These are phyloP conservation scores for Trypanosomatidae sp. DNA, from an alignment of 208 protist genomes.

Conservation along the genomic window DNA sequence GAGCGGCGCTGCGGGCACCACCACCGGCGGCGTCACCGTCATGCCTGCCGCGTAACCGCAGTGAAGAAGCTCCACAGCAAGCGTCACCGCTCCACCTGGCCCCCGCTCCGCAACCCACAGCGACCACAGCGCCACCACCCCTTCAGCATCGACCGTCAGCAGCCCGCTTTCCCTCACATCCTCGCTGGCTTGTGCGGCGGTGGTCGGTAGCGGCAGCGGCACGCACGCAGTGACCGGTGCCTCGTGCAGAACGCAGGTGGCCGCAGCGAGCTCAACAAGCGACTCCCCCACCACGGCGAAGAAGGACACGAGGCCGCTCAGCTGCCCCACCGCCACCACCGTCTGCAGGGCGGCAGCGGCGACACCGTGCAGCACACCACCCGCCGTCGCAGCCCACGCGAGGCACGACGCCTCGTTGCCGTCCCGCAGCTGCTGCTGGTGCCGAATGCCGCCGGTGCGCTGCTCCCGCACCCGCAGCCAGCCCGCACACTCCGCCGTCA, in stretches of 20 bases:
- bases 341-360: neutral
- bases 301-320: constrained; percentile 33
- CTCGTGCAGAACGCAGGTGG: constrained; percentile 31
- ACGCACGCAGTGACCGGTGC: constrained; percentile 24
- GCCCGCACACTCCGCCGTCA: constrained; percentile 44
- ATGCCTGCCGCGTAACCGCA: too few relatives aligned
- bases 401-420: constrained; percentile 34
- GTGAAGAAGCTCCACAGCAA: too few relatives aligned
- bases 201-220: constrained; percentile 17
- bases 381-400: constrained; percentile 16
- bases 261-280: constrained; percentile 23
- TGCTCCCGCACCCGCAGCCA: constrained; percentile 57
- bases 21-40: too few relatives aligned
- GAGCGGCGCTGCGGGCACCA: too few relatives aligned
- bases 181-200: neutral
- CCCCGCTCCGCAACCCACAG: too few relatives aligned
- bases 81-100: too few relatives aligned
- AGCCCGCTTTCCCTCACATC: neutral
- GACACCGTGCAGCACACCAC: neutral
- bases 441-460: constrained; percentile 33
- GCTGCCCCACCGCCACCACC: constrained; percentile 29
- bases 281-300: constrained; percentile 30
- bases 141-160: constrained; percentile 34
- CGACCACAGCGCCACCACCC: constrained; percentile 35
- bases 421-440: constrained; percentile 42